Evolutionary conservation across 306 rosid species (phyloP), one percentile per base, ranked within the genome.

Genomic region (Vigna unguiculata): DNA sequence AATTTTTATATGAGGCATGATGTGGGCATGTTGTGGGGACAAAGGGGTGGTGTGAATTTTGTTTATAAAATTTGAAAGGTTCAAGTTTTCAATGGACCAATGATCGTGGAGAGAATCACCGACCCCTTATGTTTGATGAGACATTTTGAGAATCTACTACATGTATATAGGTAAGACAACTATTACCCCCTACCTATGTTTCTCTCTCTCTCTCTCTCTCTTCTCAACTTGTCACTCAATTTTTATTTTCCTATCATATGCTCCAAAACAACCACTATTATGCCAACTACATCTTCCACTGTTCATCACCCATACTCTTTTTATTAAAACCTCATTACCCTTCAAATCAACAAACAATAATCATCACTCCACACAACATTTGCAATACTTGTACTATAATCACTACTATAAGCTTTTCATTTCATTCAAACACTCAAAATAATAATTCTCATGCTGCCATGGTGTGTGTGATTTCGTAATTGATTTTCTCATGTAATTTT

Each of bases 121-220:
- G 84, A 76, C 90, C 86, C 59, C 51, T 34, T 52, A 45, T 75
- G 81, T 63, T 86, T 83, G 89, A 90, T 88, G 83, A 85, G 96
- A 90, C 92, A 82, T 84, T 76, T 88, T 88, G 79, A 85, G 92
- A 88, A 90, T 88, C 91, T 84, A 69, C 53, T 32, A 41, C 54
- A 48, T 36, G 61, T 68, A 58, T 36, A 59, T 57, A 49, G 75
- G 79, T 57, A 77, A 72, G 76, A 69, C 69, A 74, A 57, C 74
- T 32, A 79, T 78, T 28, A 9, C 57, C 38, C 72, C 82, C 51
- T 77, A 43, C 15, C 48, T 43, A 43, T 43, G 15, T 40, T 2
- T 40, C 13, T 74, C 62, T 75, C 63, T 78, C 80, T 40, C 13
- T 74, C 62, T 75, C 63, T 78, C 80, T 78, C 57, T 83, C 80